Evolutionary conservation across 148 eudicot genomes (phyloP), one percentile per base, ranked within the genome.

Genomic region (Salicornia ramosissima): DNA sequence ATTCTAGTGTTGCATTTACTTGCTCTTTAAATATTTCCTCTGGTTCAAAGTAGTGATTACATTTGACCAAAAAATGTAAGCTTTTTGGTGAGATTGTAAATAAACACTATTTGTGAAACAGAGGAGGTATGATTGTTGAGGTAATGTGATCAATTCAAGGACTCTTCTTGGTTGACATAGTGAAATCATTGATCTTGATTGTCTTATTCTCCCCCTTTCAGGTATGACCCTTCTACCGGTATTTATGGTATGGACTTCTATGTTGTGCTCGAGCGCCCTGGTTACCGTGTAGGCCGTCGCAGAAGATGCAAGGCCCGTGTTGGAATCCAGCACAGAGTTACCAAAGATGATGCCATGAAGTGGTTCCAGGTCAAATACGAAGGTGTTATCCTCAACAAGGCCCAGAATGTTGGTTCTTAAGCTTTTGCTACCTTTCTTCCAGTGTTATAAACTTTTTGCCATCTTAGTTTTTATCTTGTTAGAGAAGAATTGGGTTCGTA

Each of bases 161-260:
- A 5, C 51, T 2, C 0, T 1, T 0, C 1, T 18, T 49, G 21
- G 53, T 15, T 18, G 24, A 16, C 10, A 5, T 45, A 6, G 6
- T 6, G 6, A 8, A 18, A 46, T 8, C 6, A 18, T 19, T 49
- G 53, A 18, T 49, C 8, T 29, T 71, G 2, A 46, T 15, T 2
- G 2, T 47, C 11, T 15, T 71, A 1, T 21, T 25, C 49, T 14
- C 22, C 26, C 8, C 10, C 12, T 19, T 21, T 11, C 77, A 87
- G 91, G 86, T 87, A 87, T 47, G 92, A 87, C 72, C 92, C 92
- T 10, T 87, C 92, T 9, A 87, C 92, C 33, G 92, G 92, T 71
- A 87, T 87, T 52, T 87, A 87, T 57, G 92, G 92, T 47, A 87
- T 87, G 92, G 92, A 87, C 60, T 87, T 87, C 81, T 87, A 31